Conservation (phyloP, 768 basidiomycete genomes). For the Xerocomus spinulosus region DNA sequence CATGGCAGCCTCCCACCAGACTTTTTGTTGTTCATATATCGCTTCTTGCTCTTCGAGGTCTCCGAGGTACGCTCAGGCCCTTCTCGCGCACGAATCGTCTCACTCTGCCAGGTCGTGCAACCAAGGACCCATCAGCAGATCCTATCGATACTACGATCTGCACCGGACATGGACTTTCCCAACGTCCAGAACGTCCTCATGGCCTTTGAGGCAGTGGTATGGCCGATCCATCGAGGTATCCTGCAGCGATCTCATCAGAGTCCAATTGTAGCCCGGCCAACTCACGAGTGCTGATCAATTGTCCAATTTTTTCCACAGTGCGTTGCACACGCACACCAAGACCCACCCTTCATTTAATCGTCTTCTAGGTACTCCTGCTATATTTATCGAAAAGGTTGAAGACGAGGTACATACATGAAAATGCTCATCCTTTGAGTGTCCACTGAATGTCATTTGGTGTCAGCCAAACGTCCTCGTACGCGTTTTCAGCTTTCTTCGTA, state of each 20-base stretch:
- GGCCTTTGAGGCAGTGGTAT: slow-evolving; percentile 41
- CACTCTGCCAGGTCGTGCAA: slow-evolving; percentile 49
- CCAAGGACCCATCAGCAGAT: slow-evolving; percentile 55
- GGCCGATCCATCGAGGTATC: slow-evolving; percentile 12
- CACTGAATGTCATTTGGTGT: slow-evolving; percentile 7
- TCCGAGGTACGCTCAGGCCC: slow-evolving; percentile 48
- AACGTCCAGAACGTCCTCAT: slow-evolving; percentile 43
- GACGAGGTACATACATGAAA: slow-evolving; percentile 41
- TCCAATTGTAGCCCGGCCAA: slow-evolving; percentile 42
- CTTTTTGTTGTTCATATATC: slow-evolving; percentile 61
- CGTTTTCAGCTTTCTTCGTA: slow-evolving; percentile 10
- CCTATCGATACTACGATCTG: slow-evolving; percentile 39
- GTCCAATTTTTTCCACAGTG: slow-evolving; percentile 53
- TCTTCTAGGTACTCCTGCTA: slow-evolving; percentile 44
- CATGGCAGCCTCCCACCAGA: slow-evolving; percentile 48
- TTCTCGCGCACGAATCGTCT: background rate
- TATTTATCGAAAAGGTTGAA: slow-evolving; percentile 57
- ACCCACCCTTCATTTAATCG: background rate
- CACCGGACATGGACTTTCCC: slow-evolving; percentile 41
- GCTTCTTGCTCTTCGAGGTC: slow-evolving; percentile 64
- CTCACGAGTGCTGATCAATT: slow-evolving; percentile 55
- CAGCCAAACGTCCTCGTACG: slow-evolving; percentile 28
- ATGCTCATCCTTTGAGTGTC: background rate
- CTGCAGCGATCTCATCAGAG: slow-evolving; percentile 14
- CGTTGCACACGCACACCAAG: slow-evolving; percentile 7